These are phyloP conservation scores for Aspergillus tamarii DNA, from an alignment of 2,329 filamentous ascomycete genomes.

Conservation along the genomic window DNA sequence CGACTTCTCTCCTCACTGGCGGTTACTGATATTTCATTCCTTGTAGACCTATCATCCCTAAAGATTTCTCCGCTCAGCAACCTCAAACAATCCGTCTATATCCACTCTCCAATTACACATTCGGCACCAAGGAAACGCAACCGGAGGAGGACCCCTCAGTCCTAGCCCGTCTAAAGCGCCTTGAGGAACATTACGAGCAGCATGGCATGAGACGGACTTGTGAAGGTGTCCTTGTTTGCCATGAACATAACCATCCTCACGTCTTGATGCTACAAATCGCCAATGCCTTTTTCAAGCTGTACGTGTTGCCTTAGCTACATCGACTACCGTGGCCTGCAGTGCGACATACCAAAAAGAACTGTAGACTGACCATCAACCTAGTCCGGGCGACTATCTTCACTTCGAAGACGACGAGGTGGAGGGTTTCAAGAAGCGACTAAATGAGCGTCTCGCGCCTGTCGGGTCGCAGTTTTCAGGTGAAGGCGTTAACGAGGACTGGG, in stretches of 20 bases:
- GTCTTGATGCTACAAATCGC: constrained; percentile 99
- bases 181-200: constrained; percentile 91
- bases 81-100: constrained; percentile 88
- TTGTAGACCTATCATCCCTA: constrained; percentile 71
- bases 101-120: constrained; percentile 97
- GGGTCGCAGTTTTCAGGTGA: constrained; percentile 79
- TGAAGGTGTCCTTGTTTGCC: constrained; percentile 95
- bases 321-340: not conserved
- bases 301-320: constrained; percentile 28
- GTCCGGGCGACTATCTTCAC: constrained; percentile 88
- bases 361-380: constrained; percentile 31
- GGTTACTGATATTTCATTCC: constrained; percentile 16
- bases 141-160: constrained; percentile 97
- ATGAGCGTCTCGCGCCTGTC: constrained; percentile 92
- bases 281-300: constrained; percentile 98
- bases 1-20: not conserved
- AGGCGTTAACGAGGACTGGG: constrained; percentile 90
- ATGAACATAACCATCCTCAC: constrained; percentile 98
- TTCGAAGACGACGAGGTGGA: constrained; percentile 85
- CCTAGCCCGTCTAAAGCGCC: constrained; percentile 83
- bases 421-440: constrained; percentile 91
- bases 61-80: constrained; percentile 86
- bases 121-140: constrained; percentile 97
- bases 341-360: not conserved
- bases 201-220: constrained; percentile 97